Base-by-base conservation (phyloP, 805 yeast genomes). In the Barnettozyma californica region DNA sequence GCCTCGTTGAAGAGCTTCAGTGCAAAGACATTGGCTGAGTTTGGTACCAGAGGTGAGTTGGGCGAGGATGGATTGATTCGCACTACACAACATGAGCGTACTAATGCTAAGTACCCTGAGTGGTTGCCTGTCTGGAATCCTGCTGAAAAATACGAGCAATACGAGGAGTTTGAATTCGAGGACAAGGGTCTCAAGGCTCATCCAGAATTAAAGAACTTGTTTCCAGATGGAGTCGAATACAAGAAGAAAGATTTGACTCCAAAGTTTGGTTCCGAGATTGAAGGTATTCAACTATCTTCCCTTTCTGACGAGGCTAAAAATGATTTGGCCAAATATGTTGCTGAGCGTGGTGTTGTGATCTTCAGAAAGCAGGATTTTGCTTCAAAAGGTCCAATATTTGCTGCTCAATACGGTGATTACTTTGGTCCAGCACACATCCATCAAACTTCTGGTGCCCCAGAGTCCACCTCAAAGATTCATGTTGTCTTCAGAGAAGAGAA, bases 401-500 rank as follows among this genome's bases (percentile, higher is more conserved):
- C 67, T 43, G 68, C 65, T 36, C 70, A 83, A 35, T 81, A 72
- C 66, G 87, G 85, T 43, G 67, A 65, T 41, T 77, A 84, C 61
- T 85, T 80, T 61, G 91, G 92, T 31, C 81, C 81, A 33, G 72
- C 80, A 51, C 90, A 85, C 64, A 74, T 83, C 51, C 91, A 85
- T 61, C 87, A 88, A 42, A 81, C 87, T 11, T 78, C 86, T 10
- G 89, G 90, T 20, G 81, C 86, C 14, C 89, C 86, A 27, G 69
- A 67, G 53, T 41, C 44, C 9, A 45, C 48, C 13, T 83, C 87
- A 2, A 83, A 81, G 52, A 69, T 82, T 49, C 86, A 81, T 53
- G 66, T 81, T 31, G 79, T 81, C 27, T 79, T 75, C 60, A 69
- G 83, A 35, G 46, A 49, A n/a, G 38, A 41, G 20, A 45, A 34